Conservation (phyloP, 2,329 filamentous ascomycete genomes). For the Coniochaeta prunicola region DNA sequence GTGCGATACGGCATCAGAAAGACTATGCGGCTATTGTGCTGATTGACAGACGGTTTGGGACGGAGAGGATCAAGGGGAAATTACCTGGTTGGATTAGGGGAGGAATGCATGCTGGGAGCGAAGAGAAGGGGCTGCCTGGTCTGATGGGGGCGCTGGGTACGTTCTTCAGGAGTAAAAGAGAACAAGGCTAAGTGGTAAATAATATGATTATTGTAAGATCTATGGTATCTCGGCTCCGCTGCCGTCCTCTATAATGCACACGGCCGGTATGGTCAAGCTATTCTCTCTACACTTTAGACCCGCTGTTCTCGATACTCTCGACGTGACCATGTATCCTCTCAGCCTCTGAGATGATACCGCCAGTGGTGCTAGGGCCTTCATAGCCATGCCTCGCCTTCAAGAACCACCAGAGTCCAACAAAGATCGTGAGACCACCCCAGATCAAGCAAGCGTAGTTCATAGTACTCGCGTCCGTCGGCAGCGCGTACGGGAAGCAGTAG, state of each 20-base stretch:
- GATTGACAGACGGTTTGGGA: slow-evolving; percentile 73
- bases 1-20: slow-evolving; percentile 78
- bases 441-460: slow-evolving; percentile 46
- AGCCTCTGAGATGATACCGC: neutral
- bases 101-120: slow-evolving; percentile 49
- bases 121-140: slow-evolving; percentile 44
- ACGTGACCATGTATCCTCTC: neutral
- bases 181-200: neutral
- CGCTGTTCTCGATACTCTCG: neutral
- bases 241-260: neutral
- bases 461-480: slow-evolving; percentile 29
- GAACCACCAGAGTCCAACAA: neutral
- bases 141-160: slow-evolving; percentile 49
- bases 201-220: no score
- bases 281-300: neutral
- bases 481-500: slow-evolving; percentile 46
- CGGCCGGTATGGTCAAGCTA: neutral
- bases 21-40: slow-evolving; percentile 91
- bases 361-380: neutral
- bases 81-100: slow-evolving; percentile 82
- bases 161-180: slow-evolving; percentile 51
- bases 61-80: slow-evolving; percentile 65
- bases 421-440: slow-evolving; percentile 30
- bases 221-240: neutral
- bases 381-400: neutral